Evolutionary conservation across 352 stramenopile species (phyloP).

Genomic region (Globisporangium solare): DNA sequence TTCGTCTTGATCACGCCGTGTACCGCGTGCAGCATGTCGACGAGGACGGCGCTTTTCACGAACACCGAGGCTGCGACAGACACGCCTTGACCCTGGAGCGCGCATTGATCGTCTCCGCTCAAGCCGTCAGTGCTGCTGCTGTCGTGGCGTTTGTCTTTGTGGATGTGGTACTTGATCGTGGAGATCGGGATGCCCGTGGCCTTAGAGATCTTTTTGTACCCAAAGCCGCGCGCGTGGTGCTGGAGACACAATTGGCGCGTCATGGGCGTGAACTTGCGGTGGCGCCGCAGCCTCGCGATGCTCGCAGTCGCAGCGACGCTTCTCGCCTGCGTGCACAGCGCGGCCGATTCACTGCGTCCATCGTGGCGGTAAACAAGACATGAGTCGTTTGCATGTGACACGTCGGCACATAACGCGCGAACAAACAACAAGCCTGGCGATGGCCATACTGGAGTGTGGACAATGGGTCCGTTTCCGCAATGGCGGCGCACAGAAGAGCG

Average conservation of each 20-base stretch:
- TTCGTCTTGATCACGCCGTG: conserved; percentile 9
- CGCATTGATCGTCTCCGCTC: not conserved
- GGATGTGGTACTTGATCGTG: conserved; percentile 19
- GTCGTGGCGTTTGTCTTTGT: conserved; percentile 6
- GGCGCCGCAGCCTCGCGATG: conserved; percentile 3
- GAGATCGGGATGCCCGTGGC: conserved; percentile 17
- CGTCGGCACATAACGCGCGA: no score
- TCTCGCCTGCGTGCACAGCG: not conserved
- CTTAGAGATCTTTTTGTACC: conserved; percentile 18
- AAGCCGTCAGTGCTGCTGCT: no score
- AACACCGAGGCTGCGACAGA: not conserved
- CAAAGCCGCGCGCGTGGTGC: conserved; percentile 15
- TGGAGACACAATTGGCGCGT: conserved; percentile 15
- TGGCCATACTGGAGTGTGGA: no score
- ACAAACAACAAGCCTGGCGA: no score
- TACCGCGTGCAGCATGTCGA: conserved; percentile 8
- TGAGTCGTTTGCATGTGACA: not conserved
- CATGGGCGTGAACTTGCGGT: conserved; percentile 12
- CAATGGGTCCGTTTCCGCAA: no score
- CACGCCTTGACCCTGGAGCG: no score
- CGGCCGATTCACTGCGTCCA: not conserved
- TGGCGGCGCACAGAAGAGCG: no score
- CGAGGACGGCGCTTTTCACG: not conserved
- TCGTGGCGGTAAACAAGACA: not conserved
- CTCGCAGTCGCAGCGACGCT: not conserved